phyloP scores from a whole-genome alignment of 2,329 filamentous ascomycete genomes.

The Claviceps fusiformis region DNA sequence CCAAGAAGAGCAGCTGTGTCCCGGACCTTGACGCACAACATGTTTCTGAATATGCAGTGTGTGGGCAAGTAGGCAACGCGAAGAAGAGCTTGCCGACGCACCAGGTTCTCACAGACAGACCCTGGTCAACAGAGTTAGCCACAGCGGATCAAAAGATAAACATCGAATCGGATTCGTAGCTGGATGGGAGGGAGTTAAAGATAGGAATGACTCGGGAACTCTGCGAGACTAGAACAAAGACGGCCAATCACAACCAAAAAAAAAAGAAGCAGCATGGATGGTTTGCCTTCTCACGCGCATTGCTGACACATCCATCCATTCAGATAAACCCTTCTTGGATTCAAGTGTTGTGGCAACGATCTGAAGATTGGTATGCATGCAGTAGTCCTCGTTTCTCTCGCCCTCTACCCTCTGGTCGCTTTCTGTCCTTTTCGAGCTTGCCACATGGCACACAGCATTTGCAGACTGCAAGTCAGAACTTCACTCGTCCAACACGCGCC shows the following conservation, averaged over 20 bases:
- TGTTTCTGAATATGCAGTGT: not conserved
- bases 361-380: not conserved
- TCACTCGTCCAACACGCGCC: not conserved
- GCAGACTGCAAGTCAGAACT: not conserved
- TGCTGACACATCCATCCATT: not conserved
- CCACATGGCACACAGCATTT: not conserved
- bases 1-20: not conserved
- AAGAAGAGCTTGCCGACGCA: not conserved
- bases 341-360: not conserved
- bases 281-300: not conserved
- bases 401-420: not conserved
- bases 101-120: not conserved
- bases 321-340: not conserved
- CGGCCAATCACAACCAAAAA: not conserved
- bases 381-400: not conserved
- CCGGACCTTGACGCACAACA: not conserved
- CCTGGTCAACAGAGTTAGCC: not conserved
- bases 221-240: not conserved
- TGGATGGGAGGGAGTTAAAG: not conserved
- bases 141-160: not conserved
- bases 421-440: not conserved
- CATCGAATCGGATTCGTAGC: not conserved
- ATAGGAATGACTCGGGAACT: not conserved
- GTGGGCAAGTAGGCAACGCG: not conserved
- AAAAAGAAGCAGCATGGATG: not conserved